Conservation (phyloP, 2,329 filamentous ascomycete genomes). For the Leptographium radiaticola region DNA sequence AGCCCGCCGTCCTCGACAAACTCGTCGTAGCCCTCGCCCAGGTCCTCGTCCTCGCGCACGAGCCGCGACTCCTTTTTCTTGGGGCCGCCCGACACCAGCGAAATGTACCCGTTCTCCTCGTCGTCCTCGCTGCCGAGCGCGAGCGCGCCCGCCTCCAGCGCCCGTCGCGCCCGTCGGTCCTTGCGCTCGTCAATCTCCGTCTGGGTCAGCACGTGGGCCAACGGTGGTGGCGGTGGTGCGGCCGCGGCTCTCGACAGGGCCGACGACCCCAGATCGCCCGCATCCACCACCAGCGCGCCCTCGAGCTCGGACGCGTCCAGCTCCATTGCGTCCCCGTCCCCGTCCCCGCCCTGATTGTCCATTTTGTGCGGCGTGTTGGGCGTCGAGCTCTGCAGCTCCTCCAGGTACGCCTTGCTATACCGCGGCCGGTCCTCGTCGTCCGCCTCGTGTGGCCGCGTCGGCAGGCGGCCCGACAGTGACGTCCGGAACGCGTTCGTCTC, state of each 20-base stretch:
- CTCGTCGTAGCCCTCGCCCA: conserved; percentile 86
- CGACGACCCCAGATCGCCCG: conserved; percentile 22
- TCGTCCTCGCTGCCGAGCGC: conserved; percentile 47
- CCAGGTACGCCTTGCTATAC: conserved; percentile 78
- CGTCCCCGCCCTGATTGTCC: conserved; percentile 20
- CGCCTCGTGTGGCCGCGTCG: conserved; percentile 33
- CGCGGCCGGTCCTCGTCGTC: conserved; percentile 59
- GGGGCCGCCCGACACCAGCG: conserved; percentile 16
- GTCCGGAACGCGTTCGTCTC: conserved; percentile 27
- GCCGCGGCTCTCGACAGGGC: background rate
- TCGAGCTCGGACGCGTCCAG: conserved; percentile 49
- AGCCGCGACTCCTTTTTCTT: conserved; percentile 57
- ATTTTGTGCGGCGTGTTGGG: conserved; percentile 62
- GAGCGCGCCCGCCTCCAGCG: conserved; percentile 53
- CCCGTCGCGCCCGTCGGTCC: conserved; percentile 69
- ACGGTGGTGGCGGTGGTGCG: conserved; percentile 8
- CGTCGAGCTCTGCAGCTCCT: conserved; percentile 74
- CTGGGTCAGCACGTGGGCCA: conserved; percentile 54
- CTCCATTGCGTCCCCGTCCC: conserved; percentile 37
- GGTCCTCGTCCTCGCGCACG: conserved; percentile 75
- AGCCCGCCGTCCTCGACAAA: conserved; percentile 78
- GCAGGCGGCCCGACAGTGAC: conserved; percentile 34
- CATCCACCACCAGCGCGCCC: conserved; percentile 50
- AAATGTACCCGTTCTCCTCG: conserved; percentile 20
- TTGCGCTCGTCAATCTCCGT: conserved; percentile 86